Evolutionary conservation across 139 green algal species (phyloP).

Genomic region (Mesostigma viride): DNA sequence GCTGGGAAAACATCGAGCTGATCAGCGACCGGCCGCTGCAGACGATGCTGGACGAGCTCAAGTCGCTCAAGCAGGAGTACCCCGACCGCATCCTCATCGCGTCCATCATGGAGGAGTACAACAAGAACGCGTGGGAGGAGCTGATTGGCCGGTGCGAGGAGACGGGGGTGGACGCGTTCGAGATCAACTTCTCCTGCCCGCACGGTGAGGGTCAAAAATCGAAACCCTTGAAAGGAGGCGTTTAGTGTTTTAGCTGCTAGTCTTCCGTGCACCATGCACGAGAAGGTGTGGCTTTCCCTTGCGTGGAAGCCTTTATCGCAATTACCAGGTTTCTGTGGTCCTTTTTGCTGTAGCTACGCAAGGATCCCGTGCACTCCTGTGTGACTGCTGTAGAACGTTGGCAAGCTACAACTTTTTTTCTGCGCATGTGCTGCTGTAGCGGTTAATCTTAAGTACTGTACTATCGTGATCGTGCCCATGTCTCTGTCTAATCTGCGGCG

Average conservation of each 20-base stretch:
- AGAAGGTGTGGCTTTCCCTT: neutral
- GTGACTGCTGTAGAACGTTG: too few species aligned
- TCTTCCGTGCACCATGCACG: too few species aligned
- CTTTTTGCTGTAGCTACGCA: too few species aligned
- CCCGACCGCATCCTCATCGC: conserved; percentile 83
- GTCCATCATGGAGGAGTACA: conserved; percentile 83
- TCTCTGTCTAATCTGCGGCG: conserved; percentile 30
- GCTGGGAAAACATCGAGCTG: conserved; percentile 94
- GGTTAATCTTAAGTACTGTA: too few species aligned
- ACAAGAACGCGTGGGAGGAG: conserved; percentile 81
- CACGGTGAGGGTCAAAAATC: conserved; percentile 40
- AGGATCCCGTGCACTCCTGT: too few species aligned
- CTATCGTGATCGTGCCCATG: neutral
- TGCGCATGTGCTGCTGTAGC: too few species aligned
- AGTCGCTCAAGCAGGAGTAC: conserved; percentile 82
- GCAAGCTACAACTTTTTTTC: too few species aligned
- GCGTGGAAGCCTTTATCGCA: neutral
- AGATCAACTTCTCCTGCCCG: conserved; percentile 94
- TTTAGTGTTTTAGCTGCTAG: too few species aligned
- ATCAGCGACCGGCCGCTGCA: conserved; percentile 86
- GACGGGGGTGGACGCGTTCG: conserved; percentile 82
- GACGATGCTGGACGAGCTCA: conserved; percentile 69
- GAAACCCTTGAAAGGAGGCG: too few species aligned
- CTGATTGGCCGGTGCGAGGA: conserved; percentile 78
- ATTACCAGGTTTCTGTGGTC: too few species aligned